Conservation (phyloP, 345 rosid genomes). For the Ailanthus altissimus region DNA sequence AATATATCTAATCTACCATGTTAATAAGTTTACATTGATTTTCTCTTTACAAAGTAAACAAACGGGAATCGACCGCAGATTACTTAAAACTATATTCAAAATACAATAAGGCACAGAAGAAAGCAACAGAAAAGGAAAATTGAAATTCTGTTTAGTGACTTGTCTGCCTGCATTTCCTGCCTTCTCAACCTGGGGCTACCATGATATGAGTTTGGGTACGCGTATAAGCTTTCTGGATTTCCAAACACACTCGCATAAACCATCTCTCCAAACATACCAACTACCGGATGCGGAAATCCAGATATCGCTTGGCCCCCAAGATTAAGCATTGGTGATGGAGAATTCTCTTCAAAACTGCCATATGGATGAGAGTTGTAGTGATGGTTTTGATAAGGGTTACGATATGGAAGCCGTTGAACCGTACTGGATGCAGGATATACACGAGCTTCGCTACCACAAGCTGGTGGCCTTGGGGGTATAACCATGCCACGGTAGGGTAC, state of each 20-base stretch:
- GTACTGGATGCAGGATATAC: conserved; percentile 24
- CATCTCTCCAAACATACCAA: conserved; percentile 76
- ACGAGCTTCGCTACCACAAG: conserved; percentile 39
- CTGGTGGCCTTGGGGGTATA: conserved; percentile 82
- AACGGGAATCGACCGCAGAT: neutral
- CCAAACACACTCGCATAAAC: conserved; percentile 76
- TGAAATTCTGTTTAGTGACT: conserved; percentile 74
- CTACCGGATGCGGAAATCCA: conserved; percentile 45
- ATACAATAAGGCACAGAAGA: conserved; percentile 78
- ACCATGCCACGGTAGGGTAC: conserved; percentile 28
- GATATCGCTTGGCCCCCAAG: conserved; percentile 28
- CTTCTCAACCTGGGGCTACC: conserved; percentile 61
- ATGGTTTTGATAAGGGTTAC: conserved; percentile 54
- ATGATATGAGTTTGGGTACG: conserved; percentile 53
- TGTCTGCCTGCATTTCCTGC: conserved; percentile 66
- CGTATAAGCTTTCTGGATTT: conserved; percentile 48
- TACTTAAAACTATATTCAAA: conserved; percentile 39
- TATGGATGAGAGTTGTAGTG: conserved; percentile 35
- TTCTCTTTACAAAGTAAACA: conserved; percentile 27
- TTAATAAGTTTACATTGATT: conserved; percentile 12
- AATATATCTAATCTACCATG: conserved; percentile 14
- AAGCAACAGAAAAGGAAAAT: conserved; percentile 81
- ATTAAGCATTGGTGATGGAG: conserved; percentile 37
- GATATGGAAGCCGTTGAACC: conserved; percentile 61
- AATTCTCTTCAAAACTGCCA: conserved; percentile 28